Base-by-base conservation (phyloP, 2,329 filamentous ascomycete species). In the Calonectria pseudoturangicola region DNA sequence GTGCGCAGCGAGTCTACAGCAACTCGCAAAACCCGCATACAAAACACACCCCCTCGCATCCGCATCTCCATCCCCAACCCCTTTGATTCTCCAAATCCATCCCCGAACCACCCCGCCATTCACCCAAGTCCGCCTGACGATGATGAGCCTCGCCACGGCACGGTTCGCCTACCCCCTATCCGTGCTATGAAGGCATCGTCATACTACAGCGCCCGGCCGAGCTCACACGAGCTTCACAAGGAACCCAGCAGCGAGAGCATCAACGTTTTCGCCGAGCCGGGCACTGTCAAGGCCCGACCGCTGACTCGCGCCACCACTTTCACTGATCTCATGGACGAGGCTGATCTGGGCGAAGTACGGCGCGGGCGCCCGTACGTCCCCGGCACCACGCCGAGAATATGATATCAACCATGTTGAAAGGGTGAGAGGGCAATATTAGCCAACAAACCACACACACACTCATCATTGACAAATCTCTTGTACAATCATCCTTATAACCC, bases 261-360 rank as follows among this genome's bases (percentile, higher is more conserved):
- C 79, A 87, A 88, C 73, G 84, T 91, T 10, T 90, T 89, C 70
- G 87, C 87, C 1, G 88, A 89, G 75, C 85, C 86, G 25, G 81
- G 82, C 62, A 87, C 85, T 1, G 84, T 71, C 54, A 76, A 78
- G 56, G 54, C 81, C 18, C 73, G 73, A 41, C 75, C 74, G 15
- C 56, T 82, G 68, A 79, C 79, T 39, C 82, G 84, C 43, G 78
- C 82, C 74, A 89, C 89, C 0, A 89, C 87, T 0, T 89, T 91
- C 74, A 86, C 87, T n/a, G 86, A 87, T 75, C 84, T 91, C 79
- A 88, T 91, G 86, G 84, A 88, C 68, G 82, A 85, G 72, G 87
- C 86, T 2, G 84, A 85, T 25, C 80, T 88, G 27, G 84, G 85
- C 18, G 81, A 81, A 12, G 83, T 88, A 56, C 85, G 81, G 69